Conservation (phyloP, 179 eudicot genomes). For the Corrigiola litoralis region DNA sequence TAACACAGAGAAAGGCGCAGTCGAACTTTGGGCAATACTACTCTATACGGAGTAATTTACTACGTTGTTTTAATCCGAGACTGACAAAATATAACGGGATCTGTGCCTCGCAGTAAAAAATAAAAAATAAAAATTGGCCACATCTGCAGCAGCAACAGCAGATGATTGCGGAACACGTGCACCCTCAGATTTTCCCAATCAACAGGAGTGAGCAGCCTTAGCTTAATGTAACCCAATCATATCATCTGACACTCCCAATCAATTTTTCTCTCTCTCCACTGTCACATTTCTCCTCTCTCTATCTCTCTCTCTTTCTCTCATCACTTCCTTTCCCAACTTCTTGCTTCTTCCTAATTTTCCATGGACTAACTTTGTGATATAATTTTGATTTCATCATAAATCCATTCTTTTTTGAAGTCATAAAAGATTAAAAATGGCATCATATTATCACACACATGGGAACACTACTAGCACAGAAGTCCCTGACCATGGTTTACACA, state of each 20-base stretch:
- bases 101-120: background rate
- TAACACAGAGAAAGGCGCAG: too few species aligned
- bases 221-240: conserved; percentile 27
- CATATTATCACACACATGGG: conserved; percentile 15
- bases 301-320: conserved; percentile 1
- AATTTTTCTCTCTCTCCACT: too few species aligned
- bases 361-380: too few species aligned
- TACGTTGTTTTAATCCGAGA: background rate
- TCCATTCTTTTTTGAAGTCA: background rate
- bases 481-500: conserved; percentile 15
- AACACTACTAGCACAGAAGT: conserved; percentile 9
- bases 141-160: conserved; percentile 24
- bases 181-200: conserved; percentile 27
- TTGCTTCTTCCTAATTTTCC: background rate
- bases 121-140: conserved; percentile 15
- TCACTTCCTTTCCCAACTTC: background rate
- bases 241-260: conserved; percentile 35
- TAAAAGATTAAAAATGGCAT: conserved; percentile 3
- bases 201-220: background rate
- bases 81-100: background rate
- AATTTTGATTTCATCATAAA: too few species aligned
- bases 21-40: too few species aligned
- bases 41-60: too few species aligned
- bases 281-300: conserved; percentile 14
- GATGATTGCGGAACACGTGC: conserved; percentile 52